phyloP scores from a whole-genome alignment of 441 rosid genomes.

The Pelargonium myrrhifolium region DNA sequence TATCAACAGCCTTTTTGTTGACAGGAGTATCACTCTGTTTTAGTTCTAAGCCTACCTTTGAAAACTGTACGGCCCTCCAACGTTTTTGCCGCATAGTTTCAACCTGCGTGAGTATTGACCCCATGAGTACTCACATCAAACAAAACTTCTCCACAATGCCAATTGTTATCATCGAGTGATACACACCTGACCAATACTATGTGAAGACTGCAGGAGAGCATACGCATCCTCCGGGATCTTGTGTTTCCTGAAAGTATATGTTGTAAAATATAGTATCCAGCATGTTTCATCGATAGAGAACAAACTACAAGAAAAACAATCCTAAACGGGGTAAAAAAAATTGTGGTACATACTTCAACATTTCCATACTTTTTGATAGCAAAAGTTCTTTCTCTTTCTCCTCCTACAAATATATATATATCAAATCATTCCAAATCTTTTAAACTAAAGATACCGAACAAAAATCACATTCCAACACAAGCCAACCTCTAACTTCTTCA shows the following conservation, averaged over 20 bases:
- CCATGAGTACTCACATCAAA: constrained; percentile 12
- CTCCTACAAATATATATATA: constrained; percentile 35
- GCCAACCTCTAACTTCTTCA: constrained; percentile 66
- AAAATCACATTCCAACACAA: background rate
- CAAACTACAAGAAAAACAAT: background rate
- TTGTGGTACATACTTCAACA: constrained; percentile 42
- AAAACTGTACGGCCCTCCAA: constrained; percentile 45
- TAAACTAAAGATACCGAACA: background rate
- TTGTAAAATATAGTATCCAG: constrained; percentile 2
- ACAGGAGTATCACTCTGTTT: constrained; percentile 24
- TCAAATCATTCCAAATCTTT: background rate
- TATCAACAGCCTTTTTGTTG: constrained; percentile 18
- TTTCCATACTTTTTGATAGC: constrained; percentile 37
- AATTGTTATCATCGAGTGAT: constrained; percentile 9
- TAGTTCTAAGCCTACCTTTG: constrained; percentile 47
- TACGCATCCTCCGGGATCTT: constrained; percentile 53
- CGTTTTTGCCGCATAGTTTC: constrained; percentile 56
- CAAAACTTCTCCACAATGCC: background rate
- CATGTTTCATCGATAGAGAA: background rate
- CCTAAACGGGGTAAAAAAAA: background rate
- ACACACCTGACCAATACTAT: constrained; percentile 53
- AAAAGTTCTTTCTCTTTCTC: constrained; percentile 45
- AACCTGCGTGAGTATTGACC: constrained; percentile 28
- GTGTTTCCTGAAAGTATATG: constrained; percentile 45
- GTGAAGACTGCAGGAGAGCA: constrained; percentile 57